Base-by-base conservation (phyloP, 1,139 yeast species). In the Candida gigantensis region DNA sequence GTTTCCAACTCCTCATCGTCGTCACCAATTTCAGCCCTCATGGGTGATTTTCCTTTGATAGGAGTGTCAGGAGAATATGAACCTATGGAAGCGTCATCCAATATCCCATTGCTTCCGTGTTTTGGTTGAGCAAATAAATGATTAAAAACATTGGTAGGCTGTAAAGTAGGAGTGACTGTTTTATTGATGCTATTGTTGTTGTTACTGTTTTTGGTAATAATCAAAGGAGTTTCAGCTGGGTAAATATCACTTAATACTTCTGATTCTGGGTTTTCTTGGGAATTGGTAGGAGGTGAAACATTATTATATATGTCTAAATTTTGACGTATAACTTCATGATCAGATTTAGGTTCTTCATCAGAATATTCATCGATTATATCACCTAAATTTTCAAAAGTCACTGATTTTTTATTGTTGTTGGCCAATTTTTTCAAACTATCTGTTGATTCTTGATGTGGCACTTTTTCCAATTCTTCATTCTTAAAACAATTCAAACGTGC, bases 401-500 rank as follows among this genome's bases (percentile, higher is more conserved):
- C 74, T 28, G 68, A 60, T 49, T 69, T 67, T 35, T 57, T 58
- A 16, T 48, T 42, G 34, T 46, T 46, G 47, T 14, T n/a, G 11
- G 24, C 21, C 13, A 24, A 20, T 12, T 36, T 35, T 6, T 21
- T 24, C 3, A 28, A 23, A 17, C 32, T 31, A 8, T 31, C 32
- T 9, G 15, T 21, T 18, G 31, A 17, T 9, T 41, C 37, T 20
- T 53, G 55, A 27, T 44, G 44, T 3, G 51, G 39, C 13, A 47
- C 41, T 44, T 74, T 65, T 51, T 79, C 86, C 34, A 81, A 56
- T 46, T 84, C 88, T 58, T 88, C 96, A 61, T 92, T 92, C 48
- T 89, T 84, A 75, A 90, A 88, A 60, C 96, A 88, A 58, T 92
- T 92, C 30, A 89, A 69, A 39, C 98, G 71, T 1, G 98, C 98